A percentile compares a stretch with the other conserved stretches of the same genome.
phyloP scores from a whole-genome alignment of 257 asterid species.

The Galeopsis tetrahit region DNA sequence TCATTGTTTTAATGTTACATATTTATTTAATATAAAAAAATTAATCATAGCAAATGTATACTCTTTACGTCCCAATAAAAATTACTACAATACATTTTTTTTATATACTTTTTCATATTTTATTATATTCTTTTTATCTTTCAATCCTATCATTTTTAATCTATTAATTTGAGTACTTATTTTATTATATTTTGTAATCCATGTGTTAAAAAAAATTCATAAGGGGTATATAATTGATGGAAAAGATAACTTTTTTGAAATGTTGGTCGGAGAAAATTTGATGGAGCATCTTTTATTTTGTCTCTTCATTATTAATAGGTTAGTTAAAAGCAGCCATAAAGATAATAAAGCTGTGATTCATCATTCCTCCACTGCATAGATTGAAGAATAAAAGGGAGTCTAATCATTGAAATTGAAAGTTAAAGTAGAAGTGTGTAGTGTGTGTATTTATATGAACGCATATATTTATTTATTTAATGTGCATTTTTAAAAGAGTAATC shows the following conservation, averaged over 20 bases:
- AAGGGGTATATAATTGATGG: neutral
- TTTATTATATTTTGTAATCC: too few species aligned
- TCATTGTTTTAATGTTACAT: too few species aligned
- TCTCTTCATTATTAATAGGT: conserved; percentile 39
- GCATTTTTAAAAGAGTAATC: neutral
- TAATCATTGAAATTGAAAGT: conserved; percentile 35
- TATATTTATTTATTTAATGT: neutral
- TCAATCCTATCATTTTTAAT: too few species aligned
- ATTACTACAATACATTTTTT: too few species aligned
- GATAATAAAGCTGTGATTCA: conserved; percentile 45
- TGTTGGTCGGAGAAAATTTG: conserved; percentile 30
- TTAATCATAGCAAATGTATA: too few species aligned
- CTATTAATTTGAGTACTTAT: too few species aligned
- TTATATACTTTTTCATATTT: too few species aligned
- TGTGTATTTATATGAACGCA: neutral
- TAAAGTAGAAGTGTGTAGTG: neutral
- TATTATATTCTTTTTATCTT: too few species aligned
- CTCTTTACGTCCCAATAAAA: too few species aligned
- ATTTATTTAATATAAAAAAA: too few species aligned
- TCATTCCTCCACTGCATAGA: conserved; percentile 55
- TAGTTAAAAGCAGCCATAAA: conserved; percentile 41
- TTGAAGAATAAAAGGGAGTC: conserved; percentile 34
- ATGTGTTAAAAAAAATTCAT: too few species aligned
- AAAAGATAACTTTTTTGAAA: conserved; percentile 22
- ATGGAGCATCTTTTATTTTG: conserved; percentile 41